Evolutionary conservation across 228 moss, liverwort and hornwort species (phyloP), one percentile per base, ranked within the genome.

Genomic region (Sphagnum magellanicum): DNA sequence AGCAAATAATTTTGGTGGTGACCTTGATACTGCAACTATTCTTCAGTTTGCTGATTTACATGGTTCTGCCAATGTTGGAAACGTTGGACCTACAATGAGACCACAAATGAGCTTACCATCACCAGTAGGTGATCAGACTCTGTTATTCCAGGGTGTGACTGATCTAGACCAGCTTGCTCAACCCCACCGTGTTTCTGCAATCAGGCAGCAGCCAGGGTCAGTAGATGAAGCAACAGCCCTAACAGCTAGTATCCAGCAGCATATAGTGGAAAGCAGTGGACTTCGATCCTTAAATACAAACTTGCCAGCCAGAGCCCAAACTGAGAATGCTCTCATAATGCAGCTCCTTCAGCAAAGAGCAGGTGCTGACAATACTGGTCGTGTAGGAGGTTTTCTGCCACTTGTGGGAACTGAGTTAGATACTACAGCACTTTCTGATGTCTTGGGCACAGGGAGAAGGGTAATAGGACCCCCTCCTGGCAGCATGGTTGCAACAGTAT

Each of bases 141-240:
- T 10, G 67, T 79, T 13, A 67, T 88, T 52, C 80, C 85, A 50
- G 77, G 76, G 46, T 3, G 32, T 32, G 3, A 74, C 78, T 13
- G 82, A 88, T 68, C 61, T 88, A 63, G 88, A 88, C 52, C 77
- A 79, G 70, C 76, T 85, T 62, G 59, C 84, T 46, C 85, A 88
- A 63, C 46, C 76, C 17, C 82, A 85, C 57, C 85, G 82, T 71
- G 77, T 79, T 50, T 81, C 84, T 8, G 76, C 76, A 50, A 72
- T 82, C 69, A 74, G 68, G 46, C 82, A 85, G 1, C 72, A 79
- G 70, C 32, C 32, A 32, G 12, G 50, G 49, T 51, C 67, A 10
- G 4, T 67, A 16, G 88, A 88, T 8, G 85, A 88, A 13, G 77
- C 78, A 32, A 68, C 82, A 17, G 79, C 71, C 77, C 84, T 71